Evolutionary conservation across 2,329 filamentous ascomycete species (phyloP), one percentile per base, ranked within the genome.

Genomic region (Aspergillus viridinutans): DNA sequence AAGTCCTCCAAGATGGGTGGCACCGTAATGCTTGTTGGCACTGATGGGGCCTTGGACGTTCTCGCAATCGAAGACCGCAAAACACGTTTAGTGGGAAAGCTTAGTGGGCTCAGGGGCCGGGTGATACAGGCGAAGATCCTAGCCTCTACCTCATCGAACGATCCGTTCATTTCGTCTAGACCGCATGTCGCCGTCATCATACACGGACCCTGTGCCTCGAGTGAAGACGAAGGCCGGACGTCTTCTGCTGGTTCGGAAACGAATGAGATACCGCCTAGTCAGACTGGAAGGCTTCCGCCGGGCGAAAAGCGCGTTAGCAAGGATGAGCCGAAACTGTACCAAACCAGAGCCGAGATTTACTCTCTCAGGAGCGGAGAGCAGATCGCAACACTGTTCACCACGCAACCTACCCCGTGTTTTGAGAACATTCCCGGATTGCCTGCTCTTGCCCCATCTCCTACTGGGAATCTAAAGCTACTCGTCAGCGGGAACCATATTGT

Each of bases 331-430:
- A 61, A 60, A 20, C 68, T 66, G 49, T 95, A 93, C 67, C 92
- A 96, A 73, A 97, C 92, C 0, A 88, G 88, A 0, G 90, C 96
- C 5, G 91, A 97, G 64, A 79, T 97, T 0, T 96, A 93, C 73
- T 97, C 92, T 1, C 77, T 97, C 58, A 85, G 84, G 64, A 90
- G 87, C n/a, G 87, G 86, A 65, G 81, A 84, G 59, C 83, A 85
- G 55, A 75, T 97, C 54, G 83, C 87, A 26, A 88, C 90, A 0
- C 78, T 97, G 8, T 86, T 95, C 58, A 83, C 86, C 65, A 86
- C 88, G 83, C 89, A 51, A 80, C 85, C 69, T 78, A 85, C 54
- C 76, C 84, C 49, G 73, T 90, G 65, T 79, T 82, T 66, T 77
- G 83, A 58, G 77, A 86, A 40, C 53, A 78, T 69, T 68, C 78